Evolutionary conservation across 768 basidiomycete species (phyloP).

Genomic region (Gloeophyllum trabeum): DNA sequence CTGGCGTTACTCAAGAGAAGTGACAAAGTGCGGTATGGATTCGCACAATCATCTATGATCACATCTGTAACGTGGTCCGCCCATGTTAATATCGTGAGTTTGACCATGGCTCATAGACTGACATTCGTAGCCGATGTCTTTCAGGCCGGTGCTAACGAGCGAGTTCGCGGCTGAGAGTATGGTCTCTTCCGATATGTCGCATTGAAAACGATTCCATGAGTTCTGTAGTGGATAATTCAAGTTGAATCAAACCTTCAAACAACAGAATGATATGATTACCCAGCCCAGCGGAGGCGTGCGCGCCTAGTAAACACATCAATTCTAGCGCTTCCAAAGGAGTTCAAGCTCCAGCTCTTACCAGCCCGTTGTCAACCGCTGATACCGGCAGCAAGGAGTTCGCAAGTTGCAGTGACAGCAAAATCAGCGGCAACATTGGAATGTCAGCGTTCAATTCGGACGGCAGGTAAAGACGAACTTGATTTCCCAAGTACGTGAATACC

Average conservation of each 20-base stretch:
- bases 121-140: slow-evolving; percentile 24
- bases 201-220: slow-evolving; percentile 27
- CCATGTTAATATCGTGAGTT: not conserved
- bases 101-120: not conserved
- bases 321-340: not conserved
- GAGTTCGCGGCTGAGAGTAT: slow-evolving; percentile 22
- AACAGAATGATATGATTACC: not conserved
- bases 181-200: slow-evolving; percentile 22
- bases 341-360: not conserved
- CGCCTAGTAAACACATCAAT: not conserved
- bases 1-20: not conserved
- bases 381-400: too few species aligned
- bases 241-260: not conserved
- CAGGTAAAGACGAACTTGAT: too few species aligned
- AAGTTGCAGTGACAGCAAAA: too few species aligned
- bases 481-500: too few species aligned
- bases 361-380: not conserved
- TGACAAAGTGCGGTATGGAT: not conserved
- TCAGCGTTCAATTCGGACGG: too few species aligned
- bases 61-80: slow-evolving; percentile 19
- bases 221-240: slow-evolving; percentile 15
- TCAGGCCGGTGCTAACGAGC: slow-evolving; percentile 20
- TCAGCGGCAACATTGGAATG: too few species aligned
- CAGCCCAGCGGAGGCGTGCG: not conserved
- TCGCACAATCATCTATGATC: slow-evolving; percentile 25